Percentiles rank a stretch among this genome's conserved stretches.
Conservation (phyloP, 2,329 filamentous ascomycete species). For the Tolypocladium tundrense region DNA sequence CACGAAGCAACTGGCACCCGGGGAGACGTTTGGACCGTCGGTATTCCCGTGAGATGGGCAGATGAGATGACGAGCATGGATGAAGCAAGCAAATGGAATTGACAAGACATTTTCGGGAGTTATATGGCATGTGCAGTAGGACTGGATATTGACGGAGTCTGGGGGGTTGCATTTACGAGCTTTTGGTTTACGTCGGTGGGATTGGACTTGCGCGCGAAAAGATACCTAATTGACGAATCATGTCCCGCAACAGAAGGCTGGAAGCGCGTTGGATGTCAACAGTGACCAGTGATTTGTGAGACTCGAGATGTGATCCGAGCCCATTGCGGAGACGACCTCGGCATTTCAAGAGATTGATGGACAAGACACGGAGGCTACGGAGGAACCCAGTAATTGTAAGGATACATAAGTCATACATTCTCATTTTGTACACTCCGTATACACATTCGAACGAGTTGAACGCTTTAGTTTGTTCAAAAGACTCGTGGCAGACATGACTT, state of each 20-base stretch:
- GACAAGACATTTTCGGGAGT: neutral
- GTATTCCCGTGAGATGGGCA: constrained; percentile 5
- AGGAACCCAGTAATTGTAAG: too few species aligned
- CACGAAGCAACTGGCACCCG: constrained; percentile 27
- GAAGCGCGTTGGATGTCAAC: neutral
- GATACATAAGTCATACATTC: too few species aligned
- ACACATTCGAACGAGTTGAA: too few species aligned
- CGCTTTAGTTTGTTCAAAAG: neutral
- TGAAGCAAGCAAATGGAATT: neutral
- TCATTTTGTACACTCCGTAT: neutral
- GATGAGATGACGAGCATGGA: neutral
- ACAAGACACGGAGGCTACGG: neutral
- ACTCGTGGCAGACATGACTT: too few species aligned
- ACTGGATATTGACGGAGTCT: constrained; percentile 7
- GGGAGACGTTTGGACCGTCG: constrained; percentile 41
- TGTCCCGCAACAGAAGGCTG: neutral
- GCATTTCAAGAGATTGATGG: neutral
- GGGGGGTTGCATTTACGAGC: constrained; percentile 1
- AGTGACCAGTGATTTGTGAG: neutral
- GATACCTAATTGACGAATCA: constrained; percentile 7
- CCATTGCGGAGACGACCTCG: neutral
- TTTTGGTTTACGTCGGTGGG: neutral
- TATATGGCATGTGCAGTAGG: neutral
- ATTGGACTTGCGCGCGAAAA: neutral
- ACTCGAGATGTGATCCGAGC: neutral